Percentiles rank a stretch among this genome's conserved stretches.
Evolutionary conservation across 768 basidiomycete genomes (phyloP).

Genomic region (Lactarius tabidus): DNA sequence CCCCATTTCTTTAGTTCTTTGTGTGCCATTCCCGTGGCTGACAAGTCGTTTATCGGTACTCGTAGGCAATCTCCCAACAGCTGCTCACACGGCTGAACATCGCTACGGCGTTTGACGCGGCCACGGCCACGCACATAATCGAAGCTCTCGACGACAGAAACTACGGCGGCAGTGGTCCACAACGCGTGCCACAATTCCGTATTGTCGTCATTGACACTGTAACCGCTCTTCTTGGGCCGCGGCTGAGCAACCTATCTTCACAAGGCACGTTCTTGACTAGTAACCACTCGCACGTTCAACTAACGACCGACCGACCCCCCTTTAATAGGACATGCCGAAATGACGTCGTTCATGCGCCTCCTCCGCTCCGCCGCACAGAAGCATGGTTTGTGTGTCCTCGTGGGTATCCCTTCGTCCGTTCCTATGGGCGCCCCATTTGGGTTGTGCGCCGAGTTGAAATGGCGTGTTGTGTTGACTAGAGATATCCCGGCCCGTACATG

Average conservation of each 20-base stretch:
- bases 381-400: slow-evolving; percentile 48
- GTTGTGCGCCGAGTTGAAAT: not conserved
- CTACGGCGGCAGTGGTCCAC: not conserved
- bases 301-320: too few species aligned
- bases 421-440: not conserved
- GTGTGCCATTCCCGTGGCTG: not conserved
- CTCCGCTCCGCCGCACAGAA: slow-evolving; percentile 48
- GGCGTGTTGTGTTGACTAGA: not conserved
- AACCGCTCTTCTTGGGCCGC: slow-evolving; percentile 59
- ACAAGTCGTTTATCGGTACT: not conserved
- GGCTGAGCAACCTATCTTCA: slow-evolving; percentile 60
- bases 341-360: slow-evolving; percentile 67
- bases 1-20: too few species aligned
- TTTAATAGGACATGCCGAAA: slow-evolving; percentile 57
- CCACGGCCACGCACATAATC: slow-evolving; percentile 7
- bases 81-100: slow-evolving; percentile 17
- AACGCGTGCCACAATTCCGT: slow-evolving; percentile 25
- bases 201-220: slow-evolving; percentile 63
- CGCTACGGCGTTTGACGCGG: slow-evolving; percentile 8
- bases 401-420: slow-evolving; percentile 33
- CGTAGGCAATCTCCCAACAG: slow-evolving; percentile 1
- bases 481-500: not conserved
- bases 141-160: slow-evolving; percentile 9
- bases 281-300: not conserved
- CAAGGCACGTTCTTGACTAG: slow-evolving; percentile 39